Base-by-base conservation (phyloP, 345 rosid genomes). In the Viola odorata region DNA sequence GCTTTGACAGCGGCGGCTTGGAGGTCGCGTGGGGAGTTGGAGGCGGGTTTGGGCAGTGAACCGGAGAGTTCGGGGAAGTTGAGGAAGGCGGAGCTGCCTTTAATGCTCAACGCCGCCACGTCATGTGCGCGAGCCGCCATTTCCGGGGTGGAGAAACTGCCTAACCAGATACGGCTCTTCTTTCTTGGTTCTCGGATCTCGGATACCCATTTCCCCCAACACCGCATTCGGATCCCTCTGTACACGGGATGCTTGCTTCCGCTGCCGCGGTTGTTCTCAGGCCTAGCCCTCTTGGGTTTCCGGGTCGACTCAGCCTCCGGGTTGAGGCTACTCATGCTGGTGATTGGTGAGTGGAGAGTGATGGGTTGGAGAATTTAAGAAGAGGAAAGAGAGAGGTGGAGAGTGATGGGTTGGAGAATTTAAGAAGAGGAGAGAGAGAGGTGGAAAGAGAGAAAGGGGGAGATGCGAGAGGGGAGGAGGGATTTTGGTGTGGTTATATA, bases 61-160 rank as follows among this genome's bases (percentile, higher is more conserved):
- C 67, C 69, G 37, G 92, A 79, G 15, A 91, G 91, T 57, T 86
- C 79, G 3, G 98, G 98, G 81, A 89, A 91, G 78, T 89, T 89
- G 36, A 89, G 85, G 53, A 85, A 81, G 55, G 95, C 98, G 5
- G 92, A 81, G 47, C 69, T 37, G 55, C 98, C 98, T 75, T 89
- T 91, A 75, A 91, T 82, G 80, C 79, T 82, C 41, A 89, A 62
- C 41, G 96, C 92, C 8, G 98, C 98, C 12, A 88, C 98, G 81
- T 91, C 98, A n/a, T 91, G 98, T 0, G 98, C 98, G 57, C 98
- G 96, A 38, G 98, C 98, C 3, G 98, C 98, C 96, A 89, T 89
- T 73, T 91, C 95, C 0, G 98, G 77, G 6, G 89, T 89, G 38
- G 89, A 67, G 83, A 91, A 91, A 11, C 96, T 91, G 3, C 98